Evolutionary conservation across 192 early-diverging fungal genomes (phyloP), one percentile per base, ranked within the genome.

Genomic region (Paraglomus brasilianum): DNA sequence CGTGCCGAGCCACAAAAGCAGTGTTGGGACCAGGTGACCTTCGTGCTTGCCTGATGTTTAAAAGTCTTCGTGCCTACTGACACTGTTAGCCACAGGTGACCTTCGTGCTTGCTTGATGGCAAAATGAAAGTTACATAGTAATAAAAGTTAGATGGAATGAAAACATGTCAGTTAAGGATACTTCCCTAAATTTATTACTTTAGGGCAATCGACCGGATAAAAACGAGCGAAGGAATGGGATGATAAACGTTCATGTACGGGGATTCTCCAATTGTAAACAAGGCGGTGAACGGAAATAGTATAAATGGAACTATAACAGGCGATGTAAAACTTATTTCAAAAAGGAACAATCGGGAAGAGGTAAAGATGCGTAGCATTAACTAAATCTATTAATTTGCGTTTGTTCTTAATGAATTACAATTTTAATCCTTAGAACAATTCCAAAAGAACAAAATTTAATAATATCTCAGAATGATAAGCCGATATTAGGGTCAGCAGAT

Each of bases 1-100:
- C 19, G 57, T 8, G 57, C 19, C 39, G 39, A 60, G 57, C 57
- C 57, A 62, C 60, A 62, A 62, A 62, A 22, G 11, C 43, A 11
- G 15, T 62, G 60, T 45, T 62, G 60, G 60, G 60, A 22, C 60
- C 19, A 62, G 60, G 43, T 62, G 43, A 8, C 30, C 43, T 62
- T n/a, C n/a, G 43, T 11, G 60, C 8, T 62, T 62, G 43, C 60
- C 43, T 62, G 41, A 62, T 62, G 60, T 62, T 62, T 46, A 62
- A 62, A 21, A 59, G 53, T 13, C 60, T 62, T 36, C 24, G 60
- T 9, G 60, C 0, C 57, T 59, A 59, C 57, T 59, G 57, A 41
- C 57, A 60, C 10, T 41, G 57, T 60, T 45, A 46, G 43, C 44
- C 19, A n/a, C 60, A 46, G 43, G 47, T 62, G 43, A 46, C 30